These are phyloP conservation scores for Cucumis cinereus DNA, from an alignment of 306 rosid species.

Conservation along the genomic window DNA sequence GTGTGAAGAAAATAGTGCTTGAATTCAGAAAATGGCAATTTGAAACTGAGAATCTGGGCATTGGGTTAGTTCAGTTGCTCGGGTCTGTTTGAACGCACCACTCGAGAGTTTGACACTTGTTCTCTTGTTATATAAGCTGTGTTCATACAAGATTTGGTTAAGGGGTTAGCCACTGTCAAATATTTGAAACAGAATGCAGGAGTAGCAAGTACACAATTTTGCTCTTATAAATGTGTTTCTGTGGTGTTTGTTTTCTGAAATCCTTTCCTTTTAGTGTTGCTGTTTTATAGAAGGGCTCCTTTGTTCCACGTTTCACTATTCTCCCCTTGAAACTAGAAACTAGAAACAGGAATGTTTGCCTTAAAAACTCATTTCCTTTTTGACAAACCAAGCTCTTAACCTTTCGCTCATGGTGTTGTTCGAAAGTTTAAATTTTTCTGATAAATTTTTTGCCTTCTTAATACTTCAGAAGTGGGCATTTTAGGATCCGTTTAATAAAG, in stretches of 20 bases:
- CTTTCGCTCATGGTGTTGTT: no score
- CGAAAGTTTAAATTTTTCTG: no score
- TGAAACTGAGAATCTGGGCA: not conserved
- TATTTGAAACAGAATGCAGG: not conserved
- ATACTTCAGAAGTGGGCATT: no score
- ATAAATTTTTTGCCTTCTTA: no score
- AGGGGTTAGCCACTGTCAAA: not conserved
- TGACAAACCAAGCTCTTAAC: no score
- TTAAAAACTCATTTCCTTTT: no score
- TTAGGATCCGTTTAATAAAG: no score
- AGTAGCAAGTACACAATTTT: not conserved
- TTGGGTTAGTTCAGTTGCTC: not conserved
- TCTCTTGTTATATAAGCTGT: not conserved
- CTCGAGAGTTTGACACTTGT: not conserved
- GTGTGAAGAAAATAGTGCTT: not conserved
- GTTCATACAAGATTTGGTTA: not conserved
- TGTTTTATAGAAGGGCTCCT: not conserved
- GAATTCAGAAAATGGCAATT: not conserved
- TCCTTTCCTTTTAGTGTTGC: not conserved
- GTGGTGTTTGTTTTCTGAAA: not conserved
- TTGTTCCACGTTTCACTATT: not conserved
- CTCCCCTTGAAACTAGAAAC: not conserved
- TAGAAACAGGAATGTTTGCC: no score
- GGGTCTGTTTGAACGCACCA: not conserved
- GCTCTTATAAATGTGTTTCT: not conserved